Evolutionary conservation across 208 protist species (phyloP).

Genomic region (Crithidia mellificae): DNA sequence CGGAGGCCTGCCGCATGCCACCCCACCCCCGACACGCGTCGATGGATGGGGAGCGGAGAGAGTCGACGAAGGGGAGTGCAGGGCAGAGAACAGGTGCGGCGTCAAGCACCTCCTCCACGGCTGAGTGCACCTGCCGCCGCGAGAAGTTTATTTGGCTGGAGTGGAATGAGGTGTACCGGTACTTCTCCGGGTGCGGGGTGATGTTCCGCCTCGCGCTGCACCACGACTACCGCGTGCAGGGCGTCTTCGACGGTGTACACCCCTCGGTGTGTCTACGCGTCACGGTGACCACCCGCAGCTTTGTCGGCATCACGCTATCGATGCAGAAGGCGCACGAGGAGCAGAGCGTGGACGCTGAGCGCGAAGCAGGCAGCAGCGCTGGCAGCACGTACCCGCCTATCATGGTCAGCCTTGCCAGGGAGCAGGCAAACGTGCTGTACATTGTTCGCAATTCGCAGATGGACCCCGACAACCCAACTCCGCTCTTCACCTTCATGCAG

Average conservation of each 20-base stretch:
- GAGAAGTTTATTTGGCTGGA: slow-evolving; percentile 60
- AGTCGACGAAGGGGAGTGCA: background rate
- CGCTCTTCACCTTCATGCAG: slow-evolving; percentile 56
- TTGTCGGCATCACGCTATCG: slow-evolving; percentile 32
- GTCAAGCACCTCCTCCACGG: background rate
- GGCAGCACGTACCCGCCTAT: slow-evolving; percentile 28
- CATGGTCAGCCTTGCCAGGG: slow-evolving; percentile 25
- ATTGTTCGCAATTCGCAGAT: slow-evolving; percentile 30
- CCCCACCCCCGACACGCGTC: background rate
- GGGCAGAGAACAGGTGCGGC: background rate
- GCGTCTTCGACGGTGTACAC: slow-evolving; percentile 37
- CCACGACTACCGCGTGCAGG: slow-evolving; percentile 51
- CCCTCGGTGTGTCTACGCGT: slow-evolving; percentile 54
- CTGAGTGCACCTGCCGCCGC: slow-evolving; percentile 17
- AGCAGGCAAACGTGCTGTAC: slow-evolving; percentile 9
- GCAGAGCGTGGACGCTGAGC: background rate
- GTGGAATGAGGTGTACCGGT: slow-evolving; percentile 55
- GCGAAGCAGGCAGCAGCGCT: background rate
- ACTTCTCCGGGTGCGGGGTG: slow-evolving; percentile 66
- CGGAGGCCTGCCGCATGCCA: slow-evolving; percentile 24
- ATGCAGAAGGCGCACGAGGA: slow-evolving; percentile 8
- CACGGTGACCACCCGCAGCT: slow-evolving; percentile 28
- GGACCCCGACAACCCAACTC: slow-evolving; percentile 41
- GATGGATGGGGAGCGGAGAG: background rate
- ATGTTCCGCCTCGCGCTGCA: slow-evolving; percentile 38